A percentile compares a stretch with the other conserved stretches of the same genome.
Conservation (phyloP, 108 stramenopile species). For the Aurantiochytrium sp. region DNA sequence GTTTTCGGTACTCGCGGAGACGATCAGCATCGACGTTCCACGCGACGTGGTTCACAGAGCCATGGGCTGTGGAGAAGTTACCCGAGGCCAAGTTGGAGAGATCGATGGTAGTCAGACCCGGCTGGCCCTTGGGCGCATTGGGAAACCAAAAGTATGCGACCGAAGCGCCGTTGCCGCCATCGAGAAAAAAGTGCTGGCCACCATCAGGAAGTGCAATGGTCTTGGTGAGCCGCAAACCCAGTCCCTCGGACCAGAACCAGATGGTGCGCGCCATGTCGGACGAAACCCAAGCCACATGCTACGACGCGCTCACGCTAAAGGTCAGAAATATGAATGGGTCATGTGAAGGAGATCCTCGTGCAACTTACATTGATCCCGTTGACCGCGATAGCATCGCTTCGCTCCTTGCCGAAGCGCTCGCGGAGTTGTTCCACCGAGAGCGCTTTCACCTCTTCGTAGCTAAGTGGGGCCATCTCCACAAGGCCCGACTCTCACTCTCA, state of each 20-base stretch:
- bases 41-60: background rate
- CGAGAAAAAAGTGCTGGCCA: background rate
- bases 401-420: background rate
- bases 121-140: background rate
- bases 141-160: constrained; percentile 19
- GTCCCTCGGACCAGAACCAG: constrained; percentile 8
- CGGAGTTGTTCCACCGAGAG: background rate
- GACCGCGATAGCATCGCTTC: background rate
- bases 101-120: background rate
- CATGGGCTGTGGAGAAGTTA: background rate
- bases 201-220: constrained; percentile 7
- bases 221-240: background rate
- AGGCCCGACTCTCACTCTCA: background rate
- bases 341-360: background rate
- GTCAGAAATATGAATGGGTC: no score
- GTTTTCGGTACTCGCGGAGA: background rate
- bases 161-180: constrained; percentile 12
- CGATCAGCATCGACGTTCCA: background rate
- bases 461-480: background rate
- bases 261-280: constrained; percentile 6
- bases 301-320: no score
- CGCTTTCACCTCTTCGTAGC: background rate
- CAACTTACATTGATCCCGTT: constrained; percentile 11
- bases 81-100: background rate
- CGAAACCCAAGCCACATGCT: constrained; percentile 19